phyloP scores from a whole-genome alignment of 2,329 filamentous ascomycete genomes.

The Mariannaea sp. region DNA sequence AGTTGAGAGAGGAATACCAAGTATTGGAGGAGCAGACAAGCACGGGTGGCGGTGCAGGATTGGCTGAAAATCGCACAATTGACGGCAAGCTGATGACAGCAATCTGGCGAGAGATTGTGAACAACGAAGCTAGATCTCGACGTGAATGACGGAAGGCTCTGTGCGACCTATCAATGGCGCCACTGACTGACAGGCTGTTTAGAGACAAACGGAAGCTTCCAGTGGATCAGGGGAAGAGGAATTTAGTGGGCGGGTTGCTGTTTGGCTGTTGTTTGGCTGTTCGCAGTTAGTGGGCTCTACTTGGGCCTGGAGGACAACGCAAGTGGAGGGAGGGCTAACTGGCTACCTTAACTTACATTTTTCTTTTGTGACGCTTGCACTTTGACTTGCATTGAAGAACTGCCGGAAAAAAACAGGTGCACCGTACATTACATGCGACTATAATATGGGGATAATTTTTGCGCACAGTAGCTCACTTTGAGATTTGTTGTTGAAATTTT shows the following conservation, averaged over 20 bases:
- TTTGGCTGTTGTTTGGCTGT: background rate
- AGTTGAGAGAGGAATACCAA: background rate
- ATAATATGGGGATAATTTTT: too few species aligned
- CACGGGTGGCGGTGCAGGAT: background rate
- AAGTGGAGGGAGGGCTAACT: background rate
- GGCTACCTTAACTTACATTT: background rate
- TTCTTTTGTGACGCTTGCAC: background rate
- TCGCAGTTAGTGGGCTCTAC: background rate
- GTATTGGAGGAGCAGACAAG: background rate
- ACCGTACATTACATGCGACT: too few species aligned
- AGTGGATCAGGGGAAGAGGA: background rate
- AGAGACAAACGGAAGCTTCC: slow-evolving; percentile 13
- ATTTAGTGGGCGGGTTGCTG: slow-evolving; percentile 11
- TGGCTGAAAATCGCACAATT: background rate
- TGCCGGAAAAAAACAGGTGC: background rate
- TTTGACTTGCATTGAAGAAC: background rate
- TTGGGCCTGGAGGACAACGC: too few species aligned
- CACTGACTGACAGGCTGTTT: slow-evolving; percentile 4
- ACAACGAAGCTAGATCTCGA: slow-evolving; percentile 15
- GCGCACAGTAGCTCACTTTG: too few species aligned
- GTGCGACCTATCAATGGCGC: slow-evolving; percentile 13
- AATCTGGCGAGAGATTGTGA: background rate
- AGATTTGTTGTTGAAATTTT: too few species aligned
- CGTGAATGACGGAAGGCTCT: slow-evolving; percentile 3
- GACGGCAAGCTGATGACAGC: background rate